Base-by-base conservation (phyloP, 2,329 filamentous ascomycete genomes). In the Paraphaeosphaeria sporulosa region DNA sequence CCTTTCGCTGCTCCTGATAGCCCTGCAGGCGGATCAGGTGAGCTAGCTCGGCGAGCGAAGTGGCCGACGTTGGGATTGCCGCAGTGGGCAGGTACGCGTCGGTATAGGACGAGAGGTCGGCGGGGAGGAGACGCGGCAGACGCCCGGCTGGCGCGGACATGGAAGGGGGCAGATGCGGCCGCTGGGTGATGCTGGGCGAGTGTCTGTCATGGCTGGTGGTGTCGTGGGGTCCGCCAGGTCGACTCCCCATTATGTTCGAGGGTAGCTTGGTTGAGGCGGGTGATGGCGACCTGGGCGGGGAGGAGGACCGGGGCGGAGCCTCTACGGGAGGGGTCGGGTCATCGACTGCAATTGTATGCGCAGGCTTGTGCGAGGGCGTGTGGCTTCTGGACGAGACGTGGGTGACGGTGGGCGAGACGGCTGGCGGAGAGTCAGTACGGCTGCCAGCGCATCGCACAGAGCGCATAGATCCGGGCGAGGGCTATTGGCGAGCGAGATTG, bases 1-100 rank as follows among this genome's bases (percentile, higher is more conserved):
- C 84, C 79, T 90, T 87, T 83, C 92, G 91, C 82, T 90, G 90
- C 83, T 92, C 89, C 79, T 94, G 91, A 76, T 93, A 93, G 71
- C 89, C 90, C 74, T 90, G 90, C 63, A 93, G 82, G 62, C 90
- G 88, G 65, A 93, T 90, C 69, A 94, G 79, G 76, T 93, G 90
- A 54, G 90, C 90, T 66, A 94, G 86, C 78, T 94, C 90, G 71
- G 91, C 88, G 62, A 94, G 82, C 15, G 89, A 90, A 48, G 90
- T 92, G 60, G 87, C 86, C 48, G 90, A 87, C 54, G 83, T 83
- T 62, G 78, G 75, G 47, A 80, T 72, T 48, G 90, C 86, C 40
- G 85, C 83, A 51, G 85, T 77, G 50, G 80, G 82, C 57, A 89
- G 76, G 65, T 85, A 83, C 15, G 85, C 79, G 72, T 90, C 90